Conservation (phyloP, 305 asterid species). For the Lippia alba region DNA sequence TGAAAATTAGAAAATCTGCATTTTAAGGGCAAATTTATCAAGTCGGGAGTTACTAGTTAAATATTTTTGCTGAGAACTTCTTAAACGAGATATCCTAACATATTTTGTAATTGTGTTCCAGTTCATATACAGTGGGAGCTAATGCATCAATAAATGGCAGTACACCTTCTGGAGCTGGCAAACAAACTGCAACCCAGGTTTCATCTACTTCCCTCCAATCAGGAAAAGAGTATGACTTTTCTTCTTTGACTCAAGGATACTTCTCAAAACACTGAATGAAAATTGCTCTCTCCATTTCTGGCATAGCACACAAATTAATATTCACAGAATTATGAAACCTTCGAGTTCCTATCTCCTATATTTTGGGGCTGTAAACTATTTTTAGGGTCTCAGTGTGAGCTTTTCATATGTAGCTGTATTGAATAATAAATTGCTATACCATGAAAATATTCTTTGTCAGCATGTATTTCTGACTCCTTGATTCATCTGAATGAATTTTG, state of each 20-base stretch:
- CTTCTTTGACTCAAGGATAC: slow-evolving; percentile 60
- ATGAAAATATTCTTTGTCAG: slow-evolving; percentile 35
- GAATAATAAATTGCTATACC: slow-evolving; percentile 43
- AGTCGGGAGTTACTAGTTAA: not conserved
- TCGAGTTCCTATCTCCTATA: slow-evolving; percentile 17
- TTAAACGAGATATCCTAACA: not conserved
- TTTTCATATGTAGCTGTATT: slow-evolving; percentile 44
- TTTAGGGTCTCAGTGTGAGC: slow-evolving; percentile 42
- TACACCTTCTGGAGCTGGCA: slow-evolving; percentile 44
- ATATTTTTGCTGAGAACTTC: not conserved
- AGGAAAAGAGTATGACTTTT: slow-evolving; percentile 72
- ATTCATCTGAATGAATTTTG: not conserved
- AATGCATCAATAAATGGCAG: slow-evolving; percentile 46
- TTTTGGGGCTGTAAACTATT: slow-evolving; percentile 36
- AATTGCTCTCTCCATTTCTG: slow-evolving; percentile 7
- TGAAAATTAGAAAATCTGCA: too few species aligned
- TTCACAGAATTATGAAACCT: slow-evolving; percentile 1
- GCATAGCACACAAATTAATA: not conserved
- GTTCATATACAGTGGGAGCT: slow-evolving; percentile 47
- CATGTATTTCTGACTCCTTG: not conserved
- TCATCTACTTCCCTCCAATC: slow-evolving; percentile 52
- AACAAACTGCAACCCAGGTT: slow-evolving; percentile 44
- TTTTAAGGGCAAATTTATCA: not conserved
- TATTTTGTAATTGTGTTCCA: slow-evolving; percentile 36
- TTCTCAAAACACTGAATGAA: slow-evolving; percentile 39